Conservation (phyloP, 208 protist genomes). For the Leishmania major region DNA sequence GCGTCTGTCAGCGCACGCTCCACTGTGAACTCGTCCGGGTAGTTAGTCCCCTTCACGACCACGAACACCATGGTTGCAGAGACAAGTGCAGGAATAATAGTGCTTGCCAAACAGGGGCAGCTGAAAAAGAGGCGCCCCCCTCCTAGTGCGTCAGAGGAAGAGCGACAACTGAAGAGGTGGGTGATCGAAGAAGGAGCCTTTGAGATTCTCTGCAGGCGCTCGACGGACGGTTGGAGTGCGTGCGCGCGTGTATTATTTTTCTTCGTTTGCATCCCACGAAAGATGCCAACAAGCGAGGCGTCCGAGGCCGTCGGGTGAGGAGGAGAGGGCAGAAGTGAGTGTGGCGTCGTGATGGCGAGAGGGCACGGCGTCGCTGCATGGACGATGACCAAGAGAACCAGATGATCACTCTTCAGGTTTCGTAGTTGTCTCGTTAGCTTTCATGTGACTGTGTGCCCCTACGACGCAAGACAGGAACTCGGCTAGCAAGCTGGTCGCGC, state of each 20-base stretch:
- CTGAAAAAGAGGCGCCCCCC: neutral
- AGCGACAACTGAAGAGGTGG: neutral
- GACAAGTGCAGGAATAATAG: too few species aligned
- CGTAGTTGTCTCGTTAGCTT: neutral
- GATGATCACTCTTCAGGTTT: neutral
- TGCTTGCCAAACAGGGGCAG: neutral
- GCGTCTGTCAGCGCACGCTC: constrained; percentile 44
- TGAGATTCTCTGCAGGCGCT: neutral
- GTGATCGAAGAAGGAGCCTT: neutral
- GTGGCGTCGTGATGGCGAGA: neutral
- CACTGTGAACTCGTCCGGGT: constrained; percentile 72
- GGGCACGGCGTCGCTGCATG: neutral
- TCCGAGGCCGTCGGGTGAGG: neutral
- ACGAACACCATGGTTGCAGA: constrained; percentile 67
- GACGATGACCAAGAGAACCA: neutral
- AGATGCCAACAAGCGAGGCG: neutral
- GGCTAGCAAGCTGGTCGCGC: neutral
- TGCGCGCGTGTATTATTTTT: neutral
- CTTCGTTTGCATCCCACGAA: neutral
- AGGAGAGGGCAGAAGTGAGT: neutral
- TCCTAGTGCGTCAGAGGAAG: neutral
- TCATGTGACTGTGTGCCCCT: neutral
- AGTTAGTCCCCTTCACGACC: constrained; percentile 80
- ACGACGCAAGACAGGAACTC: neutral
- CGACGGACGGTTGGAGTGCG: neutral